A percentile compares a stretch with the other conserved stretches of the same genome.
These are phyloP conservation scores for Xylaria sp. DNA, from an alignment of 2,329 filamentous ascomycete species.

Conservation along the genomic window DNA sequence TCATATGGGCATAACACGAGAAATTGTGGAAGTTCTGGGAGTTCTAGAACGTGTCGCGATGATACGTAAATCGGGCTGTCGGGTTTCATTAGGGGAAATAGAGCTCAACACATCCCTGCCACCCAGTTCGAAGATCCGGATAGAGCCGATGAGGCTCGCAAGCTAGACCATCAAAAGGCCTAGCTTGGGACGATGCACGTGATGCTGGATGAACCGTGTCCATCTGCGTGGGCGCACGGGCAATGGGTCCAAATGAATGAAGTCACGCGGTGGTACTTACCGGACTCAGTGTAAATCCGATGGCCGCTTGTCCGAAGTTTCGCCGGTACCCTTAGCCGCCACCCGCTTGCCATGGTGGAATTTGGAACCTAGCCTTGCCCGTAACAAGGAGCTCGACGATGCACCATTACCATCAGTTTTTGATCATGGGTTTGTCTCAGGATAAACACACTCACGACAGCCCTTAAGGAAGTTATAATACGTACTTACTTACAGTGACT, in stretches of 20 bases:
- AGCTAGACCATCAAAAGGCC: too few species aligned
- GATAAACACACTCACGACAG: slow-evolving; percentile 22
- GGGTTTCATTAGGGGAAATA: background rate
- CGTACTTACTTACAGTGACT: slow-evolving; percentile 16
- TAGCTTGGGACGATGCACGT: too few species aligned
- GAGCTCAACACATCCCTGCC: background rate
- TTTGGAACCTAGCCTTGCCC: slow-evolving; percentile 9
- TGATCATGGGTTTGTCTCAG: slow-evolving; percentile 28
- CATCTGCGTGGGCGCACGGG: too few species aligned
- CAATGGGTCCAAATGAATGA: too few species aligned
- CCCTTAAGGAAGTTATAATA: slow-evolving; percentile 12
- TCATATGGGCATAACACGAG: background rate
- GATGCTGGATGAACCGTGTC: too few species aligned
- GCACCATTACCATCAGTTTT: slow-evolving; percentile 19
- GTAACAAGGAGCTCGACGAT: slow-evolving; percentile 18
- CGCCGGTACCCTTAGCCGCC: slow-evolving; percentile 26
- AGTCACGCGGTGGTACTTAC: too few species aligned
- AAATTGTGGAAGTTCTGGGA: background rate
- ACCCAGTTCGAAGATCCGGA: background rate
- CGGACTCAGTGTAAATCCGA: slow-evolving; percentile 5
- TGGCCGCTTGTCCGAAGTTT: slow-evolving; percentile 9
- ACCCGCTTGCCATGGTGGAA: slow-evolving; percentile 4
- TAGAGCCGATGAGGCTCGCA: background rate
- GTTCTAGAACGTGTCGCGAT: background rate
- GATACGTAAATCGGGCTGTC: background rate